Evolutionary conservation across 768 basidiomycete species (phyloP).

Genomic region (Butyriboletus loyo): DNA sequence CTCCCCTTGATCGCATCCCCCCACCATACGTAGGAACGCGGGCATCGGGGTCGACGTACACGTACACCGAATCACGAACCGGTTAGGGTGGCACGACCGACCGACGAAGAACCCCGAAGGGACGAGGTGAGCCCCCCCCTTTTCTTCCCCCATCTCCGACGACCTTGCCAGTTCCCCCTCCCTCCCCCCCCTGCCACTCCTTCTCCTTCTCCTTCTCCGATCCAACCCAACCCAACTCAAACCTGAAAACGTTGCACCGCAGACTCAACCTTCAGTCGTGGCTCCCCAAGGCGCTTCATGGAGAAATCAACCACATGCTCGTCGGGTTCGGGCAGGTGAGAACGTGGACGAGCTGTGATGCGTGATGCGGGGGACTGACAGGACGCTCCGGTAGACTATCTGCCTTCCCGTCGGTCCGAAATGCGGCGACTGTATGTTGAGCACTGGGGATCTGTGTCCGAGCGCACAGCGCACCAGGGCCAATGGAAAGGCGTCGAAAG

Average conservation of each 20-base stretch:
- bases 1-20: background rate
- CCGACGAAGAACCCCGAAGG: constrained; percentile 85
- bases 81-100: constrained; percentile 87
- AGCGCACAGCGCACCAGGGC: constrained; percentile 45
- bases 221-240: too few species aligned
- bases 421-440: constrained; percentile 63
- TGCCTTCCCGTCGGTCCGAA: constrained; percentile 65
- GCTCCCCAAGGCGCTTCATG: constrained; percentile 71
- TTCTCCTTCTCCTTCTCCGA: too few species aligned
- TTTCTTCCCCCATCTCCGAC: background rate
- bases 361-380: background rate
- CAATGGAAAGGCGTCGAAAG: constrained; percentile 21
- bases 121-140: constrained; percentile 53
- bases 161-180: background rate
- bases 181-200: too few species aligned
- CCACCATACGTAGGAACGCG: constrained; percentile 49
- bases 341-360: background rate
- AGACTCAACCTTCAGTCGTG: constrained; percentile 81
- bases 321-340: constrained; percentile 84
- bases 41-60: constrained; percentile 97
- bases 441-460: constrained; percentile 57
- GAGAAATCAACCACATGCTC: constrained; percentile 74
- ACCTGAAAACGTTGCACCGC: background rate
- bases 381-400: constrained; percentile 43
- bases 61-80: constrained; percentile 92